Base-by-base conservation (phyloP, 1,284 basidiomycete genomes). In the Earliella scabrosa region DNA sequence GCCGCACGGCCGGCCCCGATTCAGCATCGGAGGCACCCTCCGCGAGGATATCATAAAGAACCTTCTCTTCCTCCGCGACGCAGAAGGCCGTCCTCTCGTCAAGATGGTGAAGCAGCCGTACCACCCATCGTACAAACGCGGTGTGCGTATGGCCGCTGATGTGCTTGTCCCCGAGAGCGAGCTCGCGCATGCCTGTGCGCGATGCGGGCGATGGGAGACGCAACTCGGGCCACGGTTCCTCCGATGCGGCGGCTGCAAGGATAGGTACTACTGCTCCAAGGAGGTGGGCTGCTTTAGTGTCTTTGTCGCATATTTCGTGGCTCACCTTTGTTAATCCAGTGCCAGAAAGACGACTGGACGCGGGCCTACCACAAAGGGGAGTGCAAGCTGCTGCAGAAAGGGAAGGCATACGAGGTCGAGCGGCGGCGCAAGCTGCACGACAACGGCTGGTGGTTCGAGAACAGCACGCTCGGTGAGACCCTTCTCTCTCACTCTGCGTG, bases 141-240 rank as follows among this genome's bases (percentile, higher is more conserved):
- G n/a, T n/a, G n/a, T n/a, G n/a, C n/a, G 35, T 41, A 24, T 41
- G 40, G 7, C 21, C 24, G 23, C 21, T 38, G 46, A 48, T 32
- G 34, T 48, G 11, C 13, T 14, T 21, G 29, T 48, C 14, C 34
- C 46, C 23, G 32, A 36, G 13, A 36, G 27, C 8, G 46, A 48
- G 35, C 23, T 36, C 34, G 23, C 23, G 46, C 39, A 38, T 16
- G 48, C 36, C 31, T 56, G 54, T 24, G 54, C 54, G 9, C 54
- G 54, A 23, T 56, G 54, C 36, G 54, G 54, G 6, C 18, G 34
- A 29, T 56, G 54, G 54, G 54, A 56, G 54, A 34, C 40, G 40
- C 40, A 41, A 13, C 23, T n/a, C 9, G 39, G 20, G 2, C 55
- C 50, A 34, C 55, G 55, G 20, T 56, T 56, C 45, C 31, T 26